phyloP scores from a whole-genome alignment of 179 eudicot species.

The Spinacia oleracea region DNA sequence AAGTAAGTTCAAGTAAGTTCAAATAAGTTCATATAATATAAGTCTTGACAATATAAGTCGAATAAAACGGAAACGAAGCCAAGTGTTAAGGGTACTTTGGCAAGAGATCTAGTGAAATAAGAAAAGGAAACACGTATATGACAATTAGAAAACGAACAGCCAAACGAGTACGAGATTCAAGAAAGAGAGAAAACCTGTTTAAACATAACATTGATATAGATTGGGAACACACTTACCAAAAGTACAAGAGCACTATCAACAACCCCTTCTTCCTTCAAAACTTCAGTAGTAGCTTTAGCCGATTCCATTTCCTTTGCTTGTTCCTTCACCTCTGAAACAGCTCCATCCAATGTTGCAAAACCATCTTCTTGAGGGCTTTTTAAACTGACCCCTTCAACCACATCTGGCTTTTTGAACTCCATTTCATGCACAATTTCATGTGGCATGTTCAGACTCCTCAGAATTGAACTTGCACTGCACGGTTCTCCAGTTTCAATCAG shows the following conservation, averaged over 20 bases:
- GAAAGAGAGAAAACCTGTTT: not conserved
- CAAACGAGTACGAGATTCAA: not conserved
- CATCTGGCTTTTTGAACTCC: conserved; percentile 27
- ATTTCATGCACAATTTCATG: conserved; percentile 13
- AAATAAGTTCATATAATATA: too few relatives aligned
- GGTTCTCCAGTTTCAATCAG: conserved; percentile 45
- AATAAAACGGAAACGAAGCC: too few relatives aligned
- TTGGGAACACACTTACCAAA: conserved; percentile 40
- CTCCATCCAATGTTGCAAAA: conserved; percentile 51
- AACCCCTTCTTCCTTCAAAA: conserved; percentile 75
- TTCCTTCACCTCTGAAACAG: conserved; percentile 63
- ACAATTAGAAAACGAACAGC: not conserved
- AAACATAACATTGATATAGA: not conserved
- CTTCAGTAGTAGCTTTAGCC: conserved; percentile 77
- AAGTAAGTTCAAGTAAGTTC: too few relatives aligned
- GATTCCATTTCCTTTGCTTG: conserved; percentile 59
- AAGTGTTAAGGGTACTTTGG: not conserved
- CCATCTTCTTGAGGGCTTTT: conserved; percentile 34
- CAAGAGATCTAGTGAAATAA: not conserved
- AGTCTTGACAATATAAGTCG: too few relatives aligned
- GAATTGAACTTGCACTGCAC: conserved; percentile 73
- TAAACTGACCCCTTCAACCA: conserved; percentile 13
- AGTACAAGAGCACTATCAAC: conserved; percentile 63
- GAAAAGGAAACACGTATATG: not conserved
- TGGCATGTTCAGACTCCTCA: conserved; percentile 51